These are phyloP conservation scores for Penicillium sp. DNA, from an alignment of 2,329 filamentous ascomycete species.

Conservation along the genomic window DNA sequence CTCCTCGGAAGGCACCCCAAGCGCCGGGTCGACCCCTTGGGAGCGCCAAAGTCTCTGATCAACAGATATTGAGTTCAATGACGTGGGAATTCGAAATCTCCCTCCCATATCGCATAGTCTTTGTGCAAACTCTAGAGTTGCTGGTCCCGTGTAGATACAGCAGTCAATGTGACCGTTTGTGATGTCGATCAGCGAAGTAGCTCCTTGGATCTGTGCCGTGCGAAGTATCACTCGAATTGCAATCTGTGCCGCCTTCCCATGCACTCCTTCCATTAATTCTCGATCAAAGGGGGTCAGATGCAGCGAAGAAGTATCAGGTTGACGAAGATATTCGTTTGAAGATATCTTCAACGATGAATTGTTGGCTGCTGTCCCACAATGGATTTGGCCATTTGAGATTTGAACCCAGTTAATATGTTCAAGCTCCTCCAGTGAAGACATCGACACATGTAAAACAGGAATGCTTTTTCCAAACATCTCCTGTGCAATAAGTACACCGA, in stretches of 20 bases:
- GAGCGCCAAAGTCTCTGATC: conserved; percentile 48
- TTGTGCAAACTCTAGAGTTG: conserved; percentile 43
- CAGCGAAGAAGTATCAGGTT: conserved; percentile 9
- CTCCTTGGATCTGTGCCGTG: conserved; percentile 43
- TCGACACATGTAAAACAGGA: conserved; percentile 41
- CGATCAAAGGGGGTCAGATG: conserved; percentile 28
- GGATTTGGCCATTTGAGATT: conserved; percentile 6
- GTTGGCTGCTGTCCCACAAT: background rate
- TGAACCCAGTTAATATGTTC: conserved; percentile 1
- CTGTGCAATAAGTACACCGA: conserved; percentile 51
- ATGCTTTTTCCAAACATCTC: conserved; percentile 47
- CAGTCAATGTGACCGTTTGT: conserved; percentile 50
- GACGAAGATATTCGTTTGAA: background rate
- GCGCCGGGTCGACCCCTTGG: conserved; percentile 37
- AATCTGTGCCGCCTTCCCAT: conserved; percentile 39
- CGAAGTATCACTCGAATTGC: conserved; percentile 46
- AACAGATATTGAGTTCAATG: conserved; percentile 51
- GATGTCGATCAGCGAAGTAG: conserved; percentile 40
- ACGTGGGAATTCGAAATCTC: conserved; percentile 44
- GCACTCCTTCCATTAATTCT: conserved; percentile 32
- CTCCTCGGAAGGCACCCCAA: conserved; percentile 36
- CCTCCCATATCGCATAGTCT: conserved; percentile 39
- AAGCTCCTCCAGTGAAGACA: conserved; percentile 20
- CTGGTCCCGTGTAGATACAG: conserved; percentile 50
- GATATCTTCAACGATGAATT: background rate